Base-by-base conservation (phyloP, 2,329 filamentous ascomycete genomes). In the Purpureocillium lavendulum region DNA sequence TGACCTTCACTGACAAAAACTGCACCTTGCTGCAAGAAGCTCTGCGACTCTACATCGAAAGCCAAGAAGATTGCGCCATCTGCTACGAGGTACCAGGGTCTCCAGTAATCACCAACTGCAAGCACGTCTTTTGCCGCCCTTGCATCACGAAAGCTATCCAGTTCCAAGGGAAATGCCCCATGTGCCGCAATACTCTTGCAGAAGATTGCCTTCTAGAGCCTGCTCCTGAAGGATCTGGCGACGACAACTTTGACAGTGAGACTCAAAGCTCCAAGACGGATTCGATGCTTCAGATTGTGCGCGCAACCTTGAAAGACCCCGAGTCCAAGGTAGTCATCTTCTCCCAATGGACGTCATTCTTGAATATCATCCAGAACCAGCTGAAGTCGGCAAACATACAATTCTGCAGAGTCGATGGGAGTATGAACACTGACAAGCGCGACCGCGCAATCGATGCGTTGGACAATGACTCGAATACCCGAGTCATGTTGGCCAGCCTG, bases 61-160 rank as follows among this genome's bases (percentile, higher is more conserved):
- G 71, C 34, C 84, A 86, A 45, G 88, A 94, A 50, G 82, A 89
- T 43, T 95, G 89, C 52, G 71, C 85, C 1, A 75, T 95, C 38
- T 95, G 89, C 58, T 74, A 89, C 26, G 87, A 94, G 24, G 65
- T 68, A 0, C 68, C 90, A 3, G 76, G 77, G 18, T 66, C 75
- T 4, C 86, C 88, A 0, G 77, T 92, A 38, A 94, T 95, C 51
- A 94, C 87, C 1, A 76, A 80, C 35, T 95, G 88, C 61, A 86
- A 84, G 18, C 88, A 95, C 57, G 69, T 80, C 1, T 95, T 88
- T 58, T 88, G 87, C 48, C 69, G 67, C 16, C 62, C 66, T 4
- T 95, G 89, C 56, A 87, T 95, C 45, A 69, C 77, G 38, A 75
- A 77, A 46, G 82, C 84, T 36, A 82, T 94, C 42, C 74, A 84